Conservation (phyloP, 2,329 filamentous ascomycete species). For the Aureobasidium subglaciale region DNA sequence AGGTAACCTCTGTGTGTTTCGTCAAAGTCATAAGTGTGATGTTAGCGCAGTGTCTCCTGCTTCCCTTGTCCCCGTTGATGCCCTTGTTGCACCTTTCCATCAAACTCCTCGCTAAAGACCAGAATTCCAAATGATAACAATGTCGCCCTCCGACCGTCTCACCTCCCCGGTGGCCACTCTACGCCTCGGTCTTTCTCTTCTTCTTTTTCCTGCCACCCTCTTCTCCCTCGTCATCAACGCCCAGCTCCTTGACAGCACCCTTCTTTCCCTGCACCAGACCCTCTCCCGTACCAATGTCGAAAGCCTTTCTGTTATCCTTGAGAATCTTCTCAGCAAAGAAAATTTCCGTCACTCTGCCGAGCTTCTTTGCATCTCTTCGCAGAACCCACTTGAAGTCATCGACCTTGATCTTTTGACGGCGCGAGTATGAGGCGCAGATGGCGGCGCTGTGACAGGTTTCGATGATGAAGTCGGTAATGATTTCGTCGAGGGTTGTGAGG, state of each 20-base stretch:
- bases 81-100: too few species aligned
- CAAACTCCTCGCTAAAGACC: conserved; percentile 1
- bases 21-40: background rate
- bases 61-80: background rate
- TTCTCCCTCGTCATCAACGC: conserved; percentile 43
- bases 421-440: conserved; percentile 73
- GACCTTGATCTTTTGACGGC: conserved; percentile 94
- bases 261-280: conserved; percentile 41
- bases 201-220: conserved; percentile 26
- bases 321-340: conserved; percentile 82
- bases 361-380: conserved; percentile 72
- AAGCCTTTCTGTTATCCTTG: conserved; percentile 71
- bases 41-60: background rate
- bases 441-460: conserved; percentile 88
- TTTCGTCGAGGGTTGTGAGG: conserved; percentile 82
- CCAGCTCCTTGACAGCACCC: conserved; percentile 49
- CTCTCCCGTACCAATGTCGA: conserved; percentile 60
- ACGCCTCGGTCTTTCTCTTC: conserved; percentile 25
- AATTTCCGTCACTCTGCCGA: conserved; percentile 84
- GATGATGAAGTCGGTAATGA: conserved; percentile 93
- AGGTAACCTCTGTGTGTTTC: background rate
- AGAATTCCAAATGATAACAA: background rate
- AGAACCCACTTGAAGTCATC: conserved; percentile 96
- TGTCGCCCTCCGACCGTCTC: background rate
- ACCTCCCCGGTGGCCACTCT: background rate